Conservation (phyloP, 495 filamentous ascomycete genomes). For the Schizothecium vesticola region DNA sequence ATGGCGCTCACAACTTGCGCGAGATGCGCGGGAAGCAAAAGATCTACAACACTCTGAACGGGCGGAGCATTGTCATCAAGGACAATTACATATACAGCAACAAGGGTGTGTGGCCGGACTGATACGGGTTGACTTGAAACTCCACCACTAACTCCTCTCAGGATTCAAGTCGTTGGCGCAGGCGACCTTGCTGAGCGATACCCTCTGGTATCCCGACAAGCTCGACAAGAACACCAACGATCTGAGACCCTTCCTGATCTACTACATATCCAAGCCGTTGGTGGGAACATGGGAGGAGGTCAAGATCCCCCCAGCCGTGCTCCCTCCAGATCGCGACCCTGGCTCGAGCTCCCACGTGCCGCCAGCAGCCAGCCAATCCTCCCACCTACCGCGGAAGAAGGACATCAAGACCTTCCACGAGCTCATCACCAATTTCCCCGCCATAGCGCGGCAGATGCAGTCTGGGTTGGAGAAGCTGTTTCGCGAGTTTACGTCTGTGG, state of each 20-base stretch:
- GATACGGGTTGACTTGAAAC: not conserved
- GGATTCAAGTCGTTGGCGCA: constrained; percentile 91
- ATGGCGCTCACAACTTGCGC: constrained; percentile 64
- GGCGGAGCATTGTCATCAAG: constrained; percentile 89
- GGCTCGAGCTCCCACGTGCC: constrained; percentile 27
- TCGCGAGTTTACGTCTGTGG: constrained; percentile 76
- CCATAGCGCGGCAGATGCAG: constrained; percentile 97
- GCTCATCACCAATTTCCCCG: constrained; percentile 84
- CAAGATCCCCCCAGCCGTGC: constrained; percentile 56
- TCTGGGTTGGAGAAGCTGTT: constrained; percentile 85
- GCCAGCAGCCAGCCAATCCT: constrained; percentile 24
- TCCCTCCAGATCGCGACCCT: constrained; percentile 35
- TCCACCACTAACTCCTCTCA: constrained; percentile 30
- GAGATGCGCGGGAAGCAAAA: constrained; percentile 91
- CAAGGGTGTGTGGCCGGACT: constrained; percentile 60
- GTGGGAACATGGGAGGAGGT: constrained; percentile 76
- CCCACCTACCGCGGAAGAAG: constrained; percentile 61
- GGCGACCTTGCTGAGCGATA: constrained; percentile 79
- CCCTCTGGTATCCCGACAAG: constrained; percentile 79
- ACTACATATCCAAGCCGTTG: constrained; percentile 92
- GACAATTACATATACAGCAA: constrained; percentile 92
- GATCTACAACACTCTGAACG: constrained; percentile 87
- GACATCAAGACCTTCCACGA: constrained; percentile 88
- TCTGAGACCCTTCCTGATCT: constrained; percentile 87
- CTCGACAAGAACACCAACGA: constrained; percentile 44